Conservation (phyloP, 345 rosid genomes). For the Eucalyptus erythrocorys region DNA sequence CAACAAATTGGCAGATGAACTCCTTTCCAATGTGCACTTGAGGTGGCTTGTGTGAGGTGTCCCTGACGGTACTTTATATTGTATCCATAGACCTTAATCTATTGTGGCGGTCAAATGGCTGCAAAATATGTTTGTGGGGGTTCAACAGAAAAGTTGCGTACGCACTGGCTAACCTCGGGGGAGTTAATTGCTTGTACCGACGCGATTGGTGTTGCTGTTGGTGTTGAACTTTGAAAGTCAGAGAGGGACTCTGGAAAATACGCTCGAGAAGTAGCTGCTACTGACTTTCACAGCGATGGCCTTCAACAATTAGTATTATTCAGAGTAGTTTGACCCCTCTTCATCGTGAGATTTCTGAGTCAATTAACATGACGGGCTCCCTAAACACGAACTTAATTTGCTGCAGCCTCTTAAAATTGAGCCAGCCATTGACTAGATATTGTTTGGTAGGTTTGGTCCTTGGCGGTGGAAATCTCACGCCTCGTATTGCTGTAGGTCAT, state of each 20-base stretch:
- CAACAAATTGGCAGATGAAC: background rate
- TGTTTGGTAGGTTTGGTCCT: background rate
- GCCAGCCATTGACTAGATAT: background rate
- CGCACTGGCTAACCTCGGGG: background rate
- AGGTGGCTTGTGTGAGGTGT: background rate
- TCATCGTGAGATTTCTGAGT: background rate
- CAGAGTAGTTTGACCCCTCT: background rate
- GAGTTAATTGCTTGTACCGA: background rate
- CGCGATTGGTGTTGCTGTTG: background rate
- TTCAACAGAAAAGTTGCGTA: background rate
- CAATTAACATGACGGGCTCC: background rate
- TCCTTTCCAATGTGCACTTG: background rate
- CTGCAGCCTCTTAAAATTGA: background rate
- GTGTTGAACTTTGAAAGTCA: background rate
- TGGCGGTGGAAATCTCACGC: background rate
- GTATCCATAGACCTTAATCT: background rate
- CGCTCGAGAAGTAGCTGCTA: background rate
- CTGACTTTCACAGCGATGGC: background rate
- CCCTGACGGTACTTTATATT: background rate
- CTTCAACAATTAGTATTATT: background rate
- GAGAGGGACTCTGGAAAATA: background rate
- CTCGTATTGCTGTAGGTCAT: background rate
- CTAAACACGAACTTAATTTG: background rate
- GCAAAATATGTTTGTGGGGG: background rate
- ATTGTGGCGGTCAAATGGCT: background rate